Conservation (phyloP, 2,329 filamentous ascomycete species). For the Ophiocordyceps sinensis region DNA sequence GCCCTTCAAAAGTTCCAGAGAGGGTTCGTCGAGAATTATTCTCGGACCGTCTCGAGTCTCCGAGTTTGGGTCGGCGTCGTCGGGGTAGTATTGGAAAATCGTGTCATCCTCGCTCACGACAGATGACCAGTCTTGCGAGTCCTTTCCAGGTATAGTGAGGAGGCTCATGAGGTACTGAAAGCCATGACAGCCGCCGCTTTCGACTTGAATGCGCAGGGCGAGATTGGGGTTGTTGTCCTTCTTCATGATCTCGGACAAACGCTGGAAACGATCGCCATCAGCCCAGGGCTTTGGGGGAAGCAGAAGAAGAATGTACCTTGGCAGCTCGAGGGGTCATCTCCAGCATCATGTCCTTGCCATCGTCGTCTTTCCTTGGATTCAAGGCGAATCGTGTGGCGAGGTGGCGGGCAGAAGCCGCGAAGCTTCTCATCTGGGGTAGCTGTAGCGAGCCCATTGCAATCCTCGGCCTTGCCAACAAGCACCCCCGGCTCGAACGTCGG, state of each 20-base stretch:
- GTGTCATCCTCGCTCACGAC: constrained; percentile 62
- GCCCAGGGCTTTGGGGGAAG: not conserved
- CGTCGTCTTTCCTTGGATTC: constrained; percentile 69
- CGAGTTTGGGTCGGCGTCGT: constrained; percentile 20
- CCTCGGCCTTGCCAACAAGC: not conserved
- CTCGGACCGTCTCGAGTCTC: constrained; percentile 39
- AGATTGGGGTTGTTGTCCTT: constrained; percentile 62
- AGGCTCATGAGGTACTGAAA: constrained; percentile 96
- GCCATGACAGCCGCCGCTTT: constrained; percentile 89
- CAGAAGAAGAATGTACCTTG: constrained; percentile 34
- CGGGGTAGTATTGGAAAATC: constrained; percentile 58
- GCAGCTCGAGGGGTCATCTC: constrained; percentile 75
- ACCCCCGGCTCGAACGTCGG: not conserved
- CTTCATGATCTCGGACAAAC: constrained; percentile 62
- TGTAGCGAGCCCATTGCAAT: not conserved
- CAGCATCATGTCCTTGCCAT: constrained; percentile 71
- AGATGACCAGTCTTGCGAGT: constrained; percentile 17
- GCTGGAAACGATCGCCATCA: constrained; percentile 23
- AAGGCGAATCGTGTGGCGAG: constrained; percentile 34
- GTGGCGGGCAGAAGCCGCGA: constrained; percentile 21
- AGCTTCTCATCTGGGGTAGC: constrained; percentile 10
- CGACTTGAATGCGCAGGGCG: constrained; percentile 81
- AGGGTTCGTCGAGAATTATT: constrained; percentile 77
- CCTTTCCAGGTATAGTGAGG: constrained; percentile 40
- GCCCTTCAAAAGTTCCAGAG: constrained; percentile 75